Percentiles rank a stretch among this genome's conserved stretches.
phyloP scores from a whole-genome alignment of 2,329 filamentous ascomycete species.

The Trichoderma pleuroti region DNA sequence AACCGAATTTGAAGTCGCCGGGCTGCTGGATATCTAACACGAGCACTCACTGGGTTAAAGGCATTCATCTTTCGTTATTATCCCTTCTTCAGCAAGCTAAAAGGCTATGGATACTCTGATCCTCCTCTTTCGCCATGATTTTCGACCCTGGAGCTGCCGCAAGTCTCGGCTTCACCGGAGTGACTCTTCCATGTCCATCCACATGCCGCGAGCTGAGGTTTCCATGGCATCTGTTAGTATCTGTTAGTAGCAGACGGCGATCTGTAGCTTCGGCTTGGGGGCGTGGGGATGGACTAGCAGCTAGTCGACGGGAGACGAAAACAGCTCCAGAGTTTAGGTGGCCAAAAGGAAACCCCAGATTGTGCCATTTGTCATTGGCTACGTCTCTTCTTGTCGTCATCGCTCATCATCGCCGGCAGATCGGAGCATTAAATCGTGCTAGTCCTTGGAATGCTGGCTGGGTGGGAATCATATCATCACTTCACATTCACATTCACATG shows the following conservation, averaged over 20 bases:
- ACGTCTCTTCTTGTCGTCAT: constrained; percentile 5
- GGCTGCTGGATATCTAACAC: no score
- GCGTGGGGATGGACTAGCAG: neutral
- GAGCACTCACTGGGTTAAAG: neutral
- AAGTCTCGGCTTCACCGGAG: neutral
- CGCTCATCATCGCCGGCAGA: constrained; percentile 12
- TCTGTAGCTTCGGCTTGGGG: neutral
- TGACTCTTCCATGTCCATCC: neutral
- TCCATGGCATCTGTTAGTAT: neutral
- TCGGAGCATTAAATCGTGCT: neutral
- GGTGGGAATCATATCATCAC: neutral
- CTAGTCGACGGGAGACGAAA: constrained; percentile 5
- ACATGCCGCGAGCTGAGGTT: neutral
- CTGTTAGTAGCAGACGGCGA: neutral
- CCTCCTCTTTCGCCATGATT: neutral
- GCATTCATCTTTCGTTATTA: neutral
- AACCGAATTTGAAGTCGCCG: neutral
- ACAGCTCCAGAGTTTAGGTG: neutral
- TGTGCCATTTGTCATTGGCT: constrained; percentile 1
- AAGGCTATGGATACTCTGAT: neutral
- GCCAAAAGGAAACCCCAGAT: neutral
- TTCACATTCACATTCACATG: neutral
- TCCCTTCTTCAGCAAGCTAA: no score
- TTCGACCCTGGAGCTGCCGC: neutral
- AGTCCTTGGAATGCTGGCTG: neutral